These are phyloP conservation scores for Ganoderma lingzhi DNA, from an alignment of 1,284 basidiomycete genomes.

Conservation along the genomic window DNA sequence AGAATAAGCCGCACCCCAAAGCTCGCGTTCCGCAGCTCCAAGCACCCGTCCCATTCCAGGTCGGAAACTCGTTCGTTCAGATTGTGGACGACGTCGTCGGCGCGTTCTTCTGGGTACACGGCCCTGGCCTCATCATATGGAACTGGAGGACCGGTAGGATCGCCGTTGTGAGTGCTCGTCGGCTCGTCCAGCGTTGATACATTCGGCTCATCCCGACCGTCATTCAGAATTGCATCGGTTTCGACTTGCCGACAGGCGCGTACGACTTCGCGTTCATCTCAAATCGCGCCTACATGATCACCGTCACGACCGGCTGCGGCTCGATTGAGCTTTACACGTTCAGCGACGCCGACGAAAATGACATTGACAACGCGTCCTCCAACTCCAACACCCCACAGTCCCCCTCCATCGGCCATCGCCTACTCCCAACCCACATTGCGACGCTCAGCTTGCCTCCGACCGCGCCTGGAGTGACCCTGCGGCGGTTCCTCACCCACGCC, in stretches of 20 bases:
- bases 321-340: slow-evolving; percentile 51
- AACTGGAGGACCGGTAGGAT: slow-evolving; percentile 58
- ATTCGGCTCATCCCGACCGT: neutral
- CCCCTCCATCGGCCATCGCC: slow-evolving; percentile 36
- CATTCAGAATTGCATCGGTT: slow-evolving; percentile 36
- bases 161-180: slow-evolving; percentile 49
- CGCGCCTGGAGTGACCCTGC: slow-evolving; percentile 23
- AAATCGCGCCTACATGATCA: slow-evolving; percentile 53
- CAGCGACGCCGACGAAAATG: slow-evolving; percentile 14
- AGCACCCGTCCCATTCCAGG: slow-evolving; percentile 42
- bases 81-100: slow-evolving; percentile 61
- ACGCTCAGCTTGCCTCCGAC: slow-evolving; percentile 45
- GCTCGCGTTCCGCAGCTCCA: slow-evolving; percentile 36
- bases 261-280: slow-evolving; percentile 59
- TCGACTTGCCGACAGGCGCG: slow-evolving; percentile 39
- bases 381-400: neutral
- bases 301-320: slow-evolving; percentile 34
- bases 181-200: neutral
- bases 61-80: slow-evolving; percentile 51
- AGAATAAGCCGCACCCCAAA: slow-evolving; percentile 50
- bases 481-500: slow-evolving; percentile 39
- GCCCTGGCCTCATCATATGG: slow-evolving; percentile 55
- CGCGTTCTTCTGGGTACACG: slow-evolving; percentile 49
- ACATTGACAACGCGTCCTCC: neutral
- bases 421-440: slow-evolving; percentile 37